phyloP scores from a whole-genome alignment of 768 basidiomycete genomes.

The Russula dissimulans region DNA sequence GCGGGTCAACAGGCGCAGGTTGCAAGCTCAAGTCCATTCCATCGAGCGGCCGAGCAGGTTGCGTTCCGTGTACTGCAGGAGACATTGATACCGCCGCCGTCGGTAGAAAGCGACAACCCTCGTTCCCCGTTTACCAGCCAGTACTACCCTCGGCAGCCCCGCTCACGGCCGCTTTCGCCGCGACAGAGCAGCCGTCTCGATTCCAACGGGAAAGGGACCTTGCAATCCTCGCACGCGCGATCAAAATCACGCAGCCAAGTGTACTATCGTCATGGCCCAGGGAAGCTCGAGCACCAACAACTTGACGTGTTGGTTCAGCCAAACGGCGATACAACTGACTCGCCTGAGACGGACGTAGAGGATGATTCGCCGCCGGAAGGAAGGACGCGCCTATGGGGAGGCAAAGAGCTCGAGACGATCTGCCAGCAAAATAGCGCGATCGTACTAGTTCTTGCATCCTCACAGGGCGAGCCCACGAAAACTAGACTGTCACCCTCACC shows the following conservation, averaged over 20 bases:
- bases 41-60: slow-evolving; percentile 61
- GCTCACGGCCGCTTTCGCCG: slow-evolving; percentile 22
- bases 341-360: slow-evolving; percentile 20
- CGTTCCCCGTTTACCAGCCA: slow-evolving; percentile 24
- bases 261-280: slow-evolving; percentile 54
- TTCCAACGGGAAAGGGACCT: slow-evolving; percentile 8
- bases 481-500: slow-evolving; percentile 6
- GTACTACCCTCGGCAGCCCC: slow-evolving; percentile 26
- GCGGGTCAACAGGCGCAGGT: slow-evolving; percentile 25
- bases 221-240: slow-evolving; percentile 35
- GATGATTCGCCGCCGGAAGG: slow-evolving; percentile 28
- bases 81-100: slow-evolving; percentile 47
- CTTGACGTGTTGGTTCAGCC: slow-evolving; percentile 21
- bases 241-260: slow-evolving; percentile 65
- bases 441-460: slow-evolving; percentile 56
- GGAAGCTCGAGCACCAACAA: slow-evolving; percentile 54
- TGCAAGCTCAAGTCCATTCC: slow-evolving; percentile 34
- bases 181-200: slow-evolving; percentile 16
- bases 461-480: slow-evolving; percentile 44
- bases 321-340: slow-evolving; percentile 15
- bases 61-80: slow-evolving; percentile 82
- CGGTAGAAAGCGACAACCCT: neutral
- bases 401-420: slow-evolving; percentile 74
- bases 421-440: slow-evolving; percentile 89
- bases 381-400: slow-evolving; percentile 57